Conservation (phyloP, 75 land plant genomes). For the Pinus taeda region DNA sequence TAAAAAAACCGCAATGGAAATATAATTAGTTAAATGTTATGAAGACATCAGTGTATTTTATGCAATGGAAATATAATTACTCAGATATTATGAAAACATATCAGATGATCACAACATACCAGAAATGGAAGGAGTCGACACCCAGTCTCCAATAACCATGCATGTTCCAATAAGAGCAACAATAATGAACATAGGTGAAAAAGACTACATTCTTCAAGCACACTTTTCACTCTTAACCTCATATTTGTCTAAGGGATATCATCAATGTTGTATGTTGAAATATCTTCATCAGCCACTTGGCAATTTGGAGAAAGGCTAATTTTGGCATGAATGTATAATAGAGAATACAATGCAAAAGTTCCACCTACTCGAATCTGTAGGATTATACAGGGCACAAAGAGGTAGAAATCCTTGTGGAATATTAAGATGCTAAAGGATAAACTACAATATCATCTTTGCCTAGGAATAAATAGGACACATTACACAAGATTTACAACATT, state of each 20-base stretch:
- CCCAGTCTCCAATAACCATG: constrained; percentile 36
- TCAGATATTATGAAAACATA: too few species aligned
- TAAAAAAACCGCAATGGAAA: too few species aligned
- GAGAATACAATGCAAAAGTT: constrained; percentile 53
- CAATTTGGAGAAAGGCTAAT: constrained; percentile 49
- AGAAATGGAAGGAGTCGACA: constrained; percentile 51
- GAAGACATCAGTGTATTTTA: background rate
- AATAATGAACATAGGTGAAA: constrained; percentile 14
- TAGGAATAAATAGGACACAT: background rate
- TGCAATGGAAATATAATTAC: background rate
- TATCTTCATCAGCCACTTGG: constrained; percentile 62
- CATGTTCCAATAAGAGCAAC: constrained; percentile 53
- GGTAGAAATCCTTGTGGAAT: background rate
- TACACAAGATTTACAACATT: background rate
- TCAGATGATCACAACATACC: constrained; percentile 13
- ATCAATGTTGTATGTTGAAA: constrained; percentile 59
- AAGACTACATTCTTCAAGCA: constrained; percentile 38
- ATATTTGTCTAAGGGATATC: background rate
- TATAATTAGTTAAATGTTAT: too few species aligned
- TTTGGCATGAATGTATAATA: constrained; percentile 66
- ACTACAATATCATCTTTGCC: background rate
- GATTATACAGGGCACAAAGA: background rate
- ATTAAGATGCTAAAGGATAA: background rate
- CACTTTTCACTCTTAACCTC: constrained; percentile 28
- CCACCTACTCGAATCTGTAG: constrained; percentile 28